These are phyloP conservation scores for Musa troglodytarum DNA, from an alignment of 176 grass and related monocot genomes.

Conservation along the genomic window DNA sequence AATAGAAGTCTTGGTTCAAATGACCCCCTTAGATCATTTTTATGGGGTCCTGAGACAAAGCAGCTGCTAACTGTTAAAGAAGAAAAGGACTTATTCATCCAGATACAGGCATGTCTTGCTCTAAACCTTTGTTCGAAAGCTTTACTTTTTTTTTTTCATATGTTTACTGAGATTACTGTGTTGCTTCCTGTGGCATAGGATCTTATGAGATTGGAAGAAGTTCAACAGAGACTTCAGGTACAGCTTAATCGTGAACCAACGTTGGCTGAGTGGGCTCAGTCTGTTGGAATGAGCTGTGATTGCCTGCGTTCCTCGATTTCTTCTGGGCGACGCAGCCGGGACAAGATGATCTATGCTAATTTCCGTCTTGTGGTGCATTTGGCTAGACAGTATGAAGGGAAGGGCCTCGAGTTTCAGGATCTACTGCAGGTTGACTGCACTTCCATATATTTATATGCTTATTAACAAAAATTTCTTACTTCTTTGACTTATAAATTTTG, in stretches of 20 bases:
- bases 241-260: conserved; percentile 50
- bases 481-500: background rate
- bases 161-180: background rate
- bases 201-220: conserved; percentile 54
- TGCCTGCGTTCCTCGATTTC: conserved; percentile 33
- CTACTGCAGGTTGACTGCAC: conserved; percentile 44
- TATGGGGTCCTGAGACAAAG: conserved; percentile 41
- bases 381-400: conserved; percentile 60
- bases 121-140: background rate
- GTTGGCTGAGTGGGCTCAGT: conserved; percentile 49
- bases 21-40: conserved; percentile 49
- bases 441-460: background rate
- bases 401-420: conserved; percentile 48
- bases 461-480: background rate
- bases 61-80: conserved; percentile 52
- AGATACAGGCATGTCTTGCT: conserved; percentile 48
- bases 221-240: conserved; percentile 32
- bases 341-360: conserved; percentile 68
- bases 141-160: conserved; percentile 3
- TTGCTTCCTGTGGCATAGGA: conserved; percentile 14
- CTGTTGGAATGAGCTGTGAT: conserved; percentile 59
- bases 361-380: conserved; percentile 67
- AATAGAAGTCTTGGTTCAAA: conserved; percentile 39
- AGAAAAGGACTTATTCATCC: conserved; percentile 43
- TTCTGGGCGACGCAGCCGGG: conserved; percentile 40